Evolutionary conservation across 352 stramenopile genomes (phyloP), one percentile per base, ranked within the genome.

Genomic region (Globisporangium ultimum): DNA sequence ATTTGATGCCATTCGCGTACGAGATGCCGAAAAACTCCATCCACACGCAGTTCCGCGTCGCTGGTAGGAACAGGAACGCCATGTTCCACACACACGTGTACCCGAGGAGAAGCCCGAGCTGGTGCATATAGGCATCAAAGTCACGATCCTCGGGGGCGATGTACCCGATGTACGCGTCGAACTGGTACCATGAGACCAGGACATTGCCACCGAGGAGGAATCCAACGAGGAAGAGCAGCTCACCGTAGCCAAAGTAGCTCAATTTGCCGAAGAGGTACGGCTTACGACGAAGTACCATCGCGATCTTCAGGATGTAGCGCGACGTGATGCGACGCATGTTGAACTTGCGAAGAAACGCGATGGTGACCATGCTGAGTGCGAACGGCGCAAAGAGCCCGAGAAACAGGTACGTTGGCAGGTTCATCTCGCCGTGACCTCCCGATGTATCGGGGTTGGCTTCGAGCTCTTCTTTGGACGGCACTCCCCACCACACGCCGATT

Each of bases 21-120:
- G 70, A 74, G 49, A 78, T 62, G 34, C 60, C 58, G 45, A 76
- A 49, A 36, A 68, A 70, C 46, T 76, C 70, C 64, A 76, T 71
- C 70, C 70, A 78, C 21, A 58, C 64, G 45, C 60, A 61, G 40
- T 76, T 71, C 20, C 70, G 67, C 21, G 70, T 78, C 14, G 60
- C 64, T 14, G 68, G 68, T 10, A 78, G 34, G 36, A 69, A 71
- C 2, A 76, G 41, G 50, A 76, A 79, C 18, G 70, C 71, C 43
- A 74, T 66, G 55, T 74, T 80, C 45, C 63, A 79, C n/a, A 76
- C 48, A 41, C 56, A 62, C 4, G 38, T 67, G 60, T 70, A 74
- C 2, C 53, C 71, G 17, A 74, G 47, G 8, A 49, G 20, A 8
- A 65, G 46, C 1, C 52, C 63, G 47, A 69, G 55, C 52, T 60